Conservation (phyloP, 495 filamentous ascomycete species). For the Aspergillus conjunctus region DNA sequence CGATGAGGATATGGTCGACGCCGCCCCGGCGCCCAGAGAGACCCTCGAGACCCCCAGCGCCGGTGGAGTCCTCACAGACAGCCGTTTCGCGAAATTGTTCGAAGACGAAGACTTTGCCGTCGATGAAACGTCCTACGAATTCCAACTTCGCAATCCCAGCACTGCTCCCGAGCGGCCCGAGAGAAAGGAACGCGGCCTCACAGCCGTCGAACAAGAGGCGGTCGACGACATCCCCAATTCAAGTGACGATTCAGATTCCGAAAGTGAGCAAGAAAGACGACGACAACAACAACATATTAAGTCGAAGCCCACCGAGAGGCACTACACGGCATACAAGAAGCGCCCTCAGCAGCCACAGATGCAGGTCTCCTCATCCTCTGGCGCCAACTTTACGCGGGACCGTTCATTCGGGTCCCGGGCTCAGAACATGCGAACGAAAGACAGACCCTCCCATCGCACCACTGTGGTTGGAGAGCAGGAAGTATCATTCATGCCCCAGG, state of each 20-base stretch:
- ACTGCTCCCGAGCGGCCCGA: slow-evolving; percentile 46
- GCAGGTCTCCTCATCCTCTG: slow-evolving; percentile 57
- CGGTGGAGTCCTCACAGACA: slow-evolving; percentile 72
- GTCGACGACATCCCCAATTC: slow-evolving; percentile 51
- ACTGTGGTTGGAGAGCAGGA: slow-evolving; percentile 80
- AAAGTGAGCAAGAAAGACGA: slow-evolving; percentile 37
- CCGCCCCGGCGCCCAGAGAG: slow-evolving; percentile 28
- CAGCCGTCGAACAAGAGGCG: slow-evolving; percentile 68
- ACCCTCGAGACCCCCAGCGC: slow-evolving; percentile 19
- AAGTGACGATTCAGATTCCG: slow-evolving; percentile 48
- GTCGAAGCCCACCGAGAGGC: slow-evolving; percentile 52
- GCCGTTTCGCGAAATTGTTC: slow-evolving; percentile 86
- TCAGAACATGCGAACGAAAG: slow-evolving; percentile 51
- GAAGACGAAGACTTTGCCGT: slow-evolving; percentile 90
- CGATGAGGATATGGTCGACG: slow-evolving; percentile 46
- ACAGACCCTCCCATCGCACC: slow-evolving; percentile 47
- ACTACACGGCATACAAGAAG: slow-evolving; percentile 58
- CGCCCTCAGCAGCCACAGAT: slow-evolving; percentile 55
- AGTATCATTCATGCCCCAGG: slow-evolving; percentile 77
- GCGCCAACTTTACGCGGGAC: slow-evolving; percentile 48
- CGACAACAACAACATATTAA: slow-evolving; percentile 14
- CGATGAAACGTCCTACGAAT: slow-evolving; percentile 87
- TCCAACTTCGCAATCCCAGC: slow-evolving; percentile 83
- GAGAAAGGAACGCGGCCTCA: slow-evolving; percentile 56
- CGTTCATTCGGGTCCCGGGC: slow-evolving; percentile 72